Evolutionary conservation across 495 filamentous ascomycete species (phyloP).

Genomic region (Aspergillus haitiensis): DNA sequence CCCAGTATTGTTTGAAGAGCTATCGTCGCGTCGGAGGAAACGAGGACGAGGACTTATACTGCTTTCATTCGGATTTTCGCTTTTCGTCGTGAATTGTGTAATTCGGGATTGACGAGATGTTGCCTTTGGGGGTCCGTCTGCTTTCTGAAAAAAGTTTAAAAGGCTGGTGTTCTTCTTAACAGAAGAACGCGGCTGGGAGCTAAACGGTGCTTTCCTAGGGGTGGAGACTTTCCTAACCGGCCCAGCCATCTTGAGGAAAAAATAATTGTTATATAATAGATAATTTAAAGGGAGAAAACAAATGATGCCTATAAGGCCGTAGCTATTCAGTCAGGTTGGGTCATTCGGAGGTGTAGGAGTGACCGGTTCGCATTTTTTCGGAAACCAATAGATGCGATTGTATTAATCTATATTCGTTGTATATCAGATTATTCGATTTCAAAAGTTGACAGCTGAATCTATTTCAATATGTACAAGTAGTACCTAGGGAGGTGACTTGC

Average conservation of each 20-base stretch:
- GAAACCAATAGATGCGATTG: no score
- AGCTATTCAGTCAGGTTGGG: no score
- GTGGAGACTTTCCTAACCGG: slow-evolving; percentile 27
- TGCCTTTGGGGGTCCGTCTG: slow-evolving; percentile 47
- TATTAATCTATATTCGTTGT: no score
- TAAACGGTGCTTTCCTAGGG: slow-evolving; percentile 19
- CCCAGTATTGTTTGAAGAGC: slow-evolving; percentile 23
- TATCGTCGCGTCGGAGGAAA: slow-evolving; percentile 19
- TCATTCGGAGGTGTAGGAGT: no score
- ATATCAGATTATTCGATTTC: no score
- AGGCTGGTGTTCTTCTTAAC: slow-evolving; percentile 70
- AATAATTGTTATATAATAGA: not conserved
- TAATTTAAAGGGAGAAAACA: no score
- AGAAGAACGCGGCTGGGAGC: slow-evolving; percentile 19
- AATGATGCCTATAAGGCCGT: no score
- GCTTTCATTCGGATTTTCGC: slow-evolving; percentile 11
- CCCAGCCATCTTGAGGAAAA: slow-evolving; percentile 13
- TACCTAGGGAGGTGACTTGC: no score
- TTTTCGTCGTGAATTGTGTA: slow-evolving; percentile 41
- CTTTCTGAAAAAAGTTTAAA: slow-evolving; percentile 78
- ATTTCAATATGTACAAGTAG: no score
- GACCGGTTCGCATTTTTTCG: no score
- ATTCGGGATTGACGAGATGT: slow-evolving; percentile 40
- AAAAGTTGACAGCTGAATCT: no score
- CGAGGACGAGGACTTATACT: slow-evolving; percentile 27